Conservation (phyloP, 306 rosid species). For the Quercus parvula region DNA sequence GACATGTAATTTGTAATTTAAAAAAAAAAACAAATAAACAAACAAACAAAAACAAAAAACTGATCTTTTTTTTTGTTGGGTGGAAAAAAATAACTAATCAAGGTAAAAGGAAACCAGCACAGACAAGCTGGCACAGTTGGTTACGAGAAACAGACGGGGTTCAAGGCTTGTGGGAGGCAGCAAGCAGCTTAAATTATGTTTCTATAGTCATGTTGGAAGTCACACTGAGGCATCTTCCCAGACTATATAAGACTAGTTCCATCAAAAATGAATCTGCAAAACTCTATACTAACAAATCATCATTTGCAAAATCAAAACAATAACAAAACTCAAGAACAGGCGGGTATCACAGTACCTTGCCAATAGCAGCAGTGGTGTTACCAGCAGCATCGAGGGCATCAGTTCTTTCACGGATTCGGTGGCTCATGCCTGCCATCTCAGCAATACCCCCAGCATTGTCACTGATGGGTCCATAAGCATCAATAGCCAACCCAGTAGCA, state of each 20-base stretch:
- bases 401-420: slow-evolving; percentile 81
- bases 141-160: not conserved
- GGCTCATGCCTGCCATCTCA: slow-evolving; percentile 90
- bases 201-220: not conserved
- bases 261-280: not conserved
- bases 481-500: slow-evolving; percentile 79
- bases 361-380: slow-evolving; percentile 86
- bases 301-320: not conserved
- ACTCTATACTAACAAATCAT: not conserved
- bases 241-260: not conserved
- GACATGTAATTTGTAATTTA: not conserved
- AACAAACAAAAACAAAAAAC: no score
- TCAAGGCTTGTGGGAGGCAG: not conserved
- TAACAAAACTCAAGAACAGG: not conserved
- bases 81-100: not conserved
- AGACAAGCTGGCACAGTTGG: not conserved
- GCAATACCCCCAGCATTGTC: slow-evolving; percentile 90
- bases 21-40: not conserved
- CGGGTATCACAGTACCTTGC: slow-evolving; percentile 49
- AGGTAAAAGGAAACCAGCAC: not conserved
- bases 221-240: not conserved
- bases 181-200: not conserved
- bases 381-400: slow-evolving; percentile 89
- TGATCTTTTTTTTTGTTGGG: no score
- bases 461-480: slow-evolving; percentile 82